Percentiles rank a stretch among this genome's conserved stretches.
phyloP scores from a whole-genome alignment of 129 eudicot species.

The Helichrysum umbraculigerum region DNA sequence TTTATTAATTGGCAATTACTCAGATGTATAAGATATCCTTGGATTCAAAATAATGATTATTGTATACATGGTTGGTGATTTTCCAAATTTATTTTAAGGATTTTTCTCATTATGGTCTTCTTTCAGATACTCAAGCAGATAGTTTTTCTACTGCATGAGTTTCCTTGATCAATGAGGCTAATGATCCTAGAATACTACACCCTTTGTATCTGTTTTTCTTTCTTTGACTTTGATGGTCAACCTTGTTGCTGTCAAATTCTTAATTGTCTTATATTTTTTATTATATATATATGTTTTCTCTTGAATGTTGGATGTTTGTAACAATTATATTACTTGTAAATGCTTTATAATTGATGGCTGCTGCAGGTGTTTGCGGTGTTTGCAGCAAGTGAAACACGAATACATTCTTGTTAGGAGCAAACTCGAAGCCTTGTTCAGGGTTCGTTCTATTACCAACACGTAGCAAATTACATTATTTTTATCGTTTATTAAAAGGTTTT shows the following conservation, averaged over 20 bases:
- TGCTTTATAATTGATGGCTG: background rate
- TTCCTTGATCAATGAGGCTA: background rate
- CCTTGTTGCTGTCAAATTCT: background rate
- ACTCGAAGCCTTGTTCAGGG: conserved; percentile 70
- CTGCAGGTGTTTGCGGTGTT: conserved; percentile 60
- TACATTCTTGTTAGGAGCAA: conserved; percentile 70
- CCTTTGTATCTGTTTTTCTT: background rate
- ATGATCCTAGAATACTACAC: background rate
- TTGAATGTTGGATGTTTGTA: background rate
- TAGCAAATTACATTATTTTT: background rate
- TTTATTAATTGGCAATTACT: background rate
- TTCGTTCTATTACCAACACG: conserved; percentile 21
- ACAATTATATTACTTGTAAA: background rate
- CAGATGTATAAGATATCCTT: background rate
- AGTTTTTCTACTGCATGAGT: background rate
- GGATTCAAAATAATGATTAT: background rate
- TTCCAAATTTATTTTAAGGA: background rate
- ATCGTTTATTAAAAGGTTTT: background rate
- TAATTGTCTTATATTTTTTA: background rate
- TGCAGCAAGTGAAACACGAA: conserved; percentile 65
- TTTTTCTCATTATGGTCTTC: background rate
- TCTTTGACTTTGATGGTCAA: conserved; percentile 8
- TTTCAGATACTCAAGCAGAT: background rate
- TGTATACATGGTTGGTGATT: background rate
- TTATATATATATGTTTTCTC: background rate